These are phyloP conservation scores for Kwoniella mangroviensis DNA, from an alignment of 768 basidiomycete genomes.

Conservation along the genomic window DNA sequence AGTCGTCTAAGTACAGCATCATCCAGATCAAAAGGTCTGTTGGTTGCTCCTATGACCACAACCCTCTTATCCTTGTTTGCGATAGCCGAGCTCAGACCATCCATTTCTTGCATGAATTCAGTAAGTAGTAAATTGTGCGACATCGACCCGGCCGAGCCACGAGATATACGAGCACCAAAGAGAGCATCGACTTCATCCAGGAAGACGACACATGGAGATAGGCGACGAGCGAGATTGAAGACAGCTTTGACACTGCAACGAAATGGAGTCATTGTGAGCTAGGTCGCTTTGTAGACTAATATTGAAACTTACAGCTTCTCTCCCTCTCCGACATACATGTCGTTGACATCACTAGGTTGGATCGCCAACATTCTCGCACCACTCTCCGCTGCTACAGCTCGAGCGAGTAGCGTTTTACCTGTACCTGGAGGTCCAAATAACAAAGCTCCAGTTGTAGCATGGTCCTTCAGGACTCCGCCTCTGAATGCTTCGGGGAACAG, in stretches of 20 bases:
- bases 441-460: slow-evolving; percentile 87
- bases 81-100: slow-evolving; percentile 70
- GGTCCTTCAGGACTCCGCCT: slow-evolving; percentile 85
- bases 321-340: slow-evolving; percentile 65
- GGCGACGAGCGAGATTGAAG: slow-evolving; percentile 79
- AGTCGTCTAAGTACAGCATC: slow-evolving; percentile 89
- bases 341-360: slow-evolving; percentile 89
- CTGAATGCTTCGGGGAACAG: slow-evolving; percentile 85
- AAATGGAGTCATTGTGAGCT: slow-evolving; percentile 4
- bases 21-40: slow-evolving; percentile 63
- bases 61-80: slow-evolving; percentile 77
- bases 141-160: slow-evolving; percentile 76
- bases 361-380: slow-evolving; percentile 91
- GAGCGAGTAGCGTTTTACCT: slow-evolving; percentile 88
- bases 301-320: slow-evolving; percentile 51
- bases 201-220: slow-evolving; percentile 92
- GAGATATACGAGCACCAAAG: slow-evolving; percentile 80
- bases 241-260: slow-evolving; percentile 71
- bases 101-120: slow-evolving; percentile 73
- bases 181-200: slow-evolving; percentile 93
- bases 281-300: neutral
- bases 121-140: slow-evolving; percentile 76
- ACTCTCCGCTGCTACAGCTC: slow-evolving; percentile 89
- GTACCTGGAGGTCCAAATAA: slow-evolving; percentile 88
- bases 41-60: slow-evolving; percentile 92